Percentiles rank a stretch among this genome's conserved stretches.
phyloP scores from a whole-genome alignment of 73 alveolate species.

The Durusdinium trenchii region DNA sequence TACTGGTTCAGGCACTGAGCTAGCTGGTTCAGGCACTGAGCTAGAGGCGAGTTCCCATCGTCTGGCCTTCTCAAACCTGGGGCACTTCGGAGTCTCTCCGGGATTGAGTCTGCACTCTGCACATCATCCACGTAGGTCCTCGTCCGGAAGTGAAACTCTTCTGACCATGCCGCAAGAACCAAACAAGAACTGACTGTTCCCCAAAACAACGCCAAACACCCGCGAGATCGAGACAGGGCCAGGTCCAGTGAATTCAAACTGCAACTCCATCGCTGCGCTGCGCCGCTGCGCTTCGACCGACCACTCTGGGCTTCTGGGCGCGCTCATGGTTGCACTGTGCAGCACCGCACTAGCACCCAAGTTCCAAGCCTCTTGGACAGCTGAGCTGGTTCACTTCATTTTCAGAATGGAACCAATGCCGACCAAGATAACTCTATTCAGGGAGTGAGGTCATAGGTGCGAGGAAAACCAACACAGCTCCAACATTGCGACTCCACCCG shows the following conservation, averaged over 20 bases:
- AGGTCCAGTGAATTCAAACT: too few species aligned
- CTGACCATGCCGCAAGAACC: neutral
- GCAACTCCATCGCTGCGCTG: too few species aligned
- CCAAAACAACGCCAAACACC: neutral
- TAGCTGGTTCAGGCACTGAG: neutral
- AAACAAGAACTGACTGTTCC: neutral
- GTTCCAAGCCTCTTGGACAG: neutral
- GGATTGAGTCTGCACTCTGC: too few species aligned
- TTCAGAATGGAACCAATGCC: too few species aligned
- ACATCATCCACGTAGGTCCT: neutral
- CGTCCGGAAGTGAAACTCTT: neutral
- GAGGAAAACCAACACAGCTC: too few species aligned
- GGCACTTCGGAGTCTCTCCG: neutral
- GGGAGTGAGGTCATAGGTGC: too few species aligned
- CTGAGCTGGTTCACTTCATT: too few species aligned
- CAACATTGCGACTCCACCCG: too few species aligned
- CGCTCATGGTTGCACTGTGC: slow-evolving; percentile 27
- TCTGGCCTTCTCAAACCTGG: slow-evolving; percentile 28
- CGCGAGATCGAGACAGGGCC: neutral
- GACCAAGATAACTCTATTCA: too few species aligned
- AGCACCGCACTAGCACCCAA: neutral
- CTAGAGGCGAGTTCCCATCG: slow-evolving; percentile 17
- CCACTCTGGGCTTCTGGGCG: neutral
- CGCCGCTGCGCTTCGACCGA: too few species aligned
- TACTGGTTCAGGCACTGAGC: too few species aligned